Base-by-base conservation (phyloP, 2,329 filamentous ascomycete species). In the Cladophialophora chaetospira region DNA sequence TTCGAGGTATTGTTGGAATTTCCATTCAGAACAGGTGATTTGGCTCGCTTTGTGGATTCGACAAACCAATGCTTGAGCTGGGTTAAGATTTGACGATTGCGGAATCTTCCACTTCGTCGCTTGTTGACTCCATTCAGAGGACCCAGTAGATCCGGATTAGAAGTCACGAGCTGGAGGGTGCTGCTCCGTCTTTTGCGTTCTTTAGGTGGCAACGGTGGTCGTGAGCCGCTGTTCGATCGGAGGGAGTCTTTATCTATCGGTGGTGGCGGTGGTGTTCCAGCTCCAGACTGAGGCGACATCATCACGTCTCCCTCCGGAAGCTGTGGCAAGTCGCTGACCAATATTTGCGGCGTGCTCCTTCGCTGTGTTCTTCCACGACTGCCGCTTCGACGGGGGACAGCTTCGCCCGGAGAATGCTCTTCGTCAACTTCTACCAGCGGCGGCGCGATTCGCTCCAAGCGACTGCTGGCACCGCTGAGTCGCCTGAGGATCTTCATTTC, bases 401-500 rank as follows among this genome's bases (percentile, higher is more conserved):
- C 83, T 8, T 73, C 71, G n/a, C 78, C 72, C 6, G 75, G 73
- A 23, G 79, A 75, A 3, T 84, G 85, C 68, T 92, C 88, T 71
- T 95, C 91, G 57, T 91, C 86, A 10, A 93, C 88, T 61, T 92
- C 88, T 43, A 85, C 82, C 13, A 95, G 77, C 17, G 86, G 86
- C 8, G 90, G 87, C 2, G 89, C 89, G 68, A 95, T 82, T 38
- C 88, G 84, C 69, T 94, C 90, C 5, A 97, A 77, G 29, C 92
- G 86, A 70, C 89, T 93, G 56, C 92, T 97, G 4, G 93, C 91
- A 55, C 89, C 90, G 61, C 94, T 97, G 43, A 97, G 78, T 36
- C 93, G 85, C 50, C 91, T 82, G 26, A 94, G 79, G 60, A 85
- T 89, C 70, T 91, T 88, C 55, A 85, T 85, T 67, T 97, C 91